These are phyloP conservation scores for Cynara cardunculus DNA, from an alignment of 129 eudicot species.

Conservation along the genomic window DNA sequence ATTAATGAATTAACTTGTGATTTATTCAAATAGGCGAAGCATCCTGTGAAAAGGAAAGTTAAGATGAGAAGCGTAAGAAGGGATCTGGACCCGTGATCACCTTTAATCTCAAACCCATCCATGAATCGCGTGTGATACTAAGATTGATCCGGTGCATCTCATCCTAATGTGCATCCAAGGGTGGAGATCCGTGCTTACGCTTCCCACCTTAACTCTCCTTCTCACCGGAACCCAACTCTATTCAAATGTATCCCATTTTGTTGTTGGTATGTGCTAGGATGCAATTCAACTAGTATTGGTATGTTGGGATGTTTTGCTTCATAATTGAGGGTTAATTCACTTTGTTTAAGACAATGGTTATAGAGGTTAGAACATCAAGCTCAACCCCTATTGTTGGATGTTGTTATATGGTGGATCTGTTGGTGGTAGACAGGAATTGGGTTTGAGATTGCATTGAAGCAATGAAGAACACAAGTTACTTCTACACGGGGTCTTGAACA, in stretches of 20 bases:
- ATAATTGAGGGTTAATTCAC: background rate
- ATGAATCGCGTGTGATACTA: no score
- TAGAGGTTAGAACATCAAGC: background rate
- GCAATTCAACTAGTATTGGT: background rate
- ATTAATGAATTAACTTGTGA: background rate
- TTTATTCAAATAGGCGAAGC: background rate
- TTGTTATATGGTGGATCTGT: background rate
- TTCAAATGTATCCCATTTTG: background rate
- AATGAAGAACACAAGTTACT: background rate
- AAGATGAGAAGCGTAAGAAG: no score
- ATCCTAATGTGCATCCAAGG: no score
- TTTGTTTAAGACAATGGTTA: constrained; percentile 1
- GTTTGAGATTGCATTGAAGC: background rate
- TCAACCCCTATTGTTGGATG: background rate
- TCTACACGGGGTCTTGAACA: background rate
- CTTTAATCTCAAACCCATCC: no score
- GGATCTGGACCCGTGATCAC: no score
- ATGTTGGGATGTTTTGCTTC: background rate
- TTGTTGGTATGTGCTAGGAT: background rate
- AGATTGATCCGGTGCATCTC: no score
- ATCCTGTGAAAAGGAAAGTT: no score
- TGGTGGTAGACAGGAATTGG: background rate
- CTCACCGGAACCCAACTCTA: no score
- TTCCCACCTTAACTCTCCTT: no score
- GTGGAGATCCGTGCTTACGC: no score